Evolutionary conservation across 1,284 basidiomycete genomes (phyloP), one percentile per base, ranked within the genome.

Genomic region (Omphalotus olearius): DNA sequence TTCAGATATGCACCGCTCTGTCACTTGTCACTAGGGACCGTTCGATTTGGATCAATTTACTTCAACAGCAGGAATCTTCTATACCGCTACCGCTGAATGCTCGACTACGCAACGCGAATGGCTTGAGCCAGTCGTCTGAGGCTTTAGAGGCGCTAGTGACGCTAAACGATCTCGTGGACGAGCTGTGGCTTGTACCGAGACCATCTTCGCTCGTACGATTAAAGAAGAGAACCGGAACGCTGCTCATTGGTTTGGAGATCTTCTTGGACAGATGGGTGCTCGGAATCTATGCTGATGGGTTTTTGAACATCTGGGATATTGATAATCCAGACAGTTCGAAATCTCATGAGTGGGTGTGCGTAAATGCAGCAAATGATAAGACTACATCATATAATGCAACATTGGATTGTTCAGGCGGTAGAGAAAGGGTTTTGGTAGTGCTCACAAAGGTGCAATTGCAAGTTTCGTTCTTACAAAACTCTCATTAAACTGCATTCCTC

Each of bases 231-330:
- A 23, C 47, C 9, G 59, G 58, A n/a, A 48, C 53, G 4, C 51
- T 58, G 11, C 47, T 74, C 6, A 44, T 70, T 18, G 64, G 62
- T 16, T 52, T 76, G 30, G 59, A 70, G 44, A 43, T 72, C 17
- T 64, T 71, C 46, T 49, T 67, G n/a, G 73, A 75, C 45, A 58
- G 65, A 51, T 74, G 71, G 71, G 58, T 76, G 18, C 54, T 76
- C 28, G 64, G 66, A 9, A 59, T 71, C 2, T 74, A 72, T 54
- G 58, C 56, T 14, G 67, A 72, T 51, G 73, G 73, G 6, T 50
- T 60, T 3, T 55, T 71, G 1, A 62, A 67, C 45, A 53, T 75
- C 0, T 73, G 70, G 65, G 69, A 74, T 55, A 52, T 66, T 0
- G 37, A 47, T 26, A 43, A 20, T 6, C 39, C 53, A 16, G 48